These are phyloP conservation scores for Puya raimondii DNA, from an alignment of 176 grass and related monocot species.

Conservation along the genomic window DNA sequence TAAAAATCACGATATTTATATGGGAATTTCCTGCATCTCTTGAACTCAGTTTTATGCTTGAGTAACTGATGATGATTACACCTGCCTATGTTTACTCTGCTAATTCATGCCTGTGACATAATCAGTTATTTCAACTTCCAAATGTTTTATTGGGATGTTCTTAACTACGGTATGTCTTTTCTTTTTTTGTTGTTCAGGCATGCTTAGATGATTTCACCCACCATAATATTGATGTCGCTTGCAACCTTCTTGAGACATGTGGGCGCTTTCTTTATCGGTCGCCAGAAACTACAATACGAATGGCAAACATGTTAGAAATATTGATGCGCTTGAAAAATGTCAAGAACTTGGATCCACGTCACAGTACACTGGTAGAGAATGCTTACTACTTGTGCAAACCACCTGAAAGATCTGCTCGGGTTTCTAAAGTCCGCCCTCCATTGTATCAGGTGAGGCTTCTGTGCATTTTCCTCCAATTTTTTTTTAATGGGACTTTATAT, in stretches of 20 bases:
- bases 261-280: slow-evolving; percentile 92
- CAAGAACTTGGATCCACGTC: slow-evolving; percentile 94
- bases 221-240: slow-evolving; percentile 98
- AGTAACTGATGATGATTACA: too few relatives aligned
- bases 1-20: too few relatives aligned
- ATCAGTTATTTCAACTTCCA: background rate
- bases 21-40: too few relatives aligned
- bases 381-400: slow-evolving; percentile 99
- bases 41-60: too few relatives aligned
- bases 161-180: background rate
- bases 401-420: slow-evolving; percentile 80
- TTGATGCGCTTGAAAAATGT: slow-evolving; percentile 98
- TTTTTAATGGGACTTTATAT: background rate
- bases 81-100: too few relatives aligned
- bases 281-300: slow-evolving; percentile 91
- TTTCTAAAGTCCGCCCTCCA: slow-evolving; percentile 86
- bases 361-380: slow-evolving; percentile 97
- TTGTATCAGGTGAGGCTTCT: slow-evolving; percentile 67
- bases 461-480: slow-evolving; percentile 6
- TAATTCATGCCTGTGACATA: background rate
- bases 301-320: slow-evolving; percentile 96
- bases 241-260: slow-evolving; percentile 95
- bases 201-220: slow-evolving; percentile 99
- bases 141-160: background rate
- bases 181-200: slow-evolving; percentile 51